Base-by-base conservation (phyloP, 192 early-diverging fungal species). In the Pilobolus umbonatus region DNA sequence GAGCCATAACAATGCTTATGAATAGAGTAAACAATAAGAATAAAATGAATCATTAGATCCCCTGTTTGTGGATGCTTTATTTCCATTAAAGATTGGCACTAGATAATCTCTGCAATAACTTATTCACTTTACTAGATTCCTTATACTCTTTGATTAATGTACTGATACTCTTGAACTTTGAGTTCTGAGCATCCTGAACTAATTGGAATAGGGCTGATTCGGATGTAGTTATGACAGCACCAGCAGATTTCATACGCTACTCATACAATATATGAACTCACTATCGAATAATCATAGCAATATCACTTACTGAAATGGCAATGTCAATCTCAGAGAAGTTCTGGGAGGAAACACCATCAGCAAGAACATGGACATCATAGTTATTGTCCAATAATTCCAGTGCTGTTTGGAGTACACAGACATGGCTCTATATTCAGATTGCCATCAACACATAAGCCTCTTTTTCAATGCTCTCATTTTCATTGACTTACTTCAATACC, bases 401-500 rank as follows among this genome's bases (percentile, higher is more conserved):
- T 21, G 91, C 88, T 11, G 96, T 97, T 73, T 98, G 96, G 35
- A 92, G 59, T 5, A 98, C 87, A 65, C 96, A 98, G 5, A 98
- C 95, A 65, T 98, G 96, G 12, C 91, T 80, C 81, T 90, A 54
- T 32, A 61, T 31, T 47, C 12, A 31, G 22, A 4, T n/a, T n/a
- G n/a, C 44, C 36, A 24, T 48, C 22, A 26, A 38, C 12, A 14
- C 32, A 39, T 9, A n/a, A n/a, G 12, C 32, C 12, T n/a, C 25
- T 26, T 42, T 15, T 42, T 24, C 17, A 14, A 5, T 21, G 22
- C 15, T 15, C 30, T 19, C 6, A 9, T 24, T 19, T 26, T 5
- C 6, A n/a, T 17, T 50, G 15, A 22, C 34, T 45, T 79, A 85
- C 85, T 75, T 98, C 95, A 55, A 94, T 91, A 15, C 95, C 96